These are phyloP conservation scores for Rhizophagus clarus DNA, from an alignment of 192 early-diverging fungal genomes.

Conservation along the genomic window DNA sequence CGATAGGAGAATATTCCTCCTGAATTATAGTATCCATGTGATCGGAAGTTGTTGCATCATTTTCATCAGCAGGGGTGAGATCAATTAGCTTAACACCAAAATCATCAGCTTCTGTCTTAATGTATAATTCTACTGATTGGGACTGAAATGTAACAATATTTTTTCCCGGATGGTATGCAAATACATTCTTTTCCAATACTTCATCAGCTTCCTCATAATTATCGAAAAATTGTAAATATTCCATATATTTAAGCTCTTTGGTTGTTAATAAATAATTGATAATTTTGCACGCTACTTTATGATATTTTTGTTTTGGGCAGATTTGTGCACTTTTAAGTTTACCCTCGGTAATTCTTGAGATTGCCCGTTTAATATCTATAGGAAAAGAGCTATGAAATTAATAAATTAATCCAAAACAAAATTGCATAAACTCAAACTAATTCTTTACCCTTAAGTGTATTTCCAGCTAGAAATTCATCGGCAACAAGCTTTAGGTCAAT, in stretches of 20 bases:
- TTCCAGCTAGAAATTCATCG: not conserved
- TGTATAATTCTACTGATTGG: constrained; percentile 24
- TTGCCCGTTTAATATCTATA: constrained; percentile 12
- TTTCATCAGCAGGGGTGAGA: too few species aligned
- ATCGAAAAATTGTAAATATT: constrained; percentile 19
- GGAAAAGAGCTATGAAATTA: not conserved
- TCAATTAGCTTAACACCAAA: too few species aligned
- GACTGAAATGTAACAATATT: constrained; percentile 30
- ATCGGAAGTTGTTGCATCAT: too few species aligned
- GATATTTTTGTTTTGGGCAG: not conserved
- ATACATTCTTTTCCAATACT: constrained; percentile 21
- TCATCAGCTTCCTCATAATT: constrained; percentile 16
- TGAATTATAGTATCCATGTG: too few species aligned
- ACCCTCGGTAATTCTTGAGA: not conserved
- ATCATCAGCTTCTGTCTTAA: not conserved
- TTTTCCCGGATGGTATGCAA: constrained; percentile 17
- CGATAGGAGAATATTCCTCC: too few species aligned
- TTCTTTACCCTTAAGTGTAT: constrained; percentile 5
- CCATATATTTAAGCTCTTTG: not conserved
- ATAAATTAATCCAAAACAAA: not conserved
- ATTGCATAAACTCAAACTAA: not conserved
- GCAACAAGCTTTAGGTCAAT: constrained; percentile 3
- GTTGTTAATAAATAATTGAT: constrained; percentile 5
- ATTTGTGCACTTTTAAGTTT: constrained; percentile 2
- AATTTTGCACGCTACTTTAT: constrained; percentile 22